phyloP scores from a whole-genome alignment of 2,329 filamentous ascomycete genomes.

The Septoria linicola region DNA sequence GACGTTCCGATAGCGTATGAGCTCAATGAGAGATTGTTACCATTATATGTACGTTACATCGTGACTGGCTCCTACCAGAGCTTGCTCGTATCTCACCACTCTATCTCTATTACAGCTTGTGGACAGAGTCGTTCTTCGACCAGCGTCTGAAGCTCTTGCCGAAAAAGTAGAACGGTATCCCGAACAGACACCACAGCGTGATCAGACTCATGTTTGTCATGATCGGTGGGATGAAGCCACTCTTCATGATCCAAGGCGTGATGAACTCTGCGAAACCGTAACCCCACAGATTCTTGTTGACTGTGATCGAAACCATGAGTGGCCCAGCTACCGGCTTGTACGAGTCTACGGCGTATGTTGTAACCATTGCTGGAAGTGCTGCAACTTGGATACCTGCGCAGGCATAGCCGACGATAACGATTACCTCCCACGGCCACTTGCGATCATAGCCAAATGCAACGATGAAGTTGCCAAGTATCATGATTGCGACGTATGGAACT shows the following conservation, averaged over 20 bases:
- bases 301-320: conserved; percentile 60
- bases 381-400: conserved; percentile 60
- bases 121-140: conserved; percentile 56
- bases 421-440: conserved; percentile 52
- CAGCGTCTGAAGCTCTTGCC: conserved; percentile 60
- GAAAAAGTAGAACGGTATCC: conserved; percentile 56
- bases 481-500: conserved; percentile 58
- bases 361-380: conserved; percentile 59
- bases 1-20: too few relatives aligned
- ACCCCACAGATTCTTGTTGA: conserved; percentile 65
- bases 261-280: conserved; percentile 53
- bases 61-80: neutral
- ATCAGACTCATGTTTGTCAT: conserved; percentile 60
- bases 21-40: too few relatives aligned
- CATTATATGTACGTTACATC: neutral
- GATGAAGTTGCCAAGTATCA: conserved; percentile 58
- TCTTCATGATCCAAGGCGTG: conserved; percentile 49
- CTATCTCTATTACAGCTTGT: conserved; percentile 45
- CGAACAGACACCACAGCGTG: conserved; percentile 55
- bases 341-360: conserved; percentile 61
- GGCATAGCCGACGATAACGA: conserved; percentile 60
- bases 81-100: neutral
- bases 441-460: conserved; percentile 42
- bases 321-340: conserved; percentile 63
- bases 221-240: conserved; percentile 56